phyloP scores from a whole-genome alignment of 1,284 basidiomycete species.

The Fistulina hepatica region DNA sequence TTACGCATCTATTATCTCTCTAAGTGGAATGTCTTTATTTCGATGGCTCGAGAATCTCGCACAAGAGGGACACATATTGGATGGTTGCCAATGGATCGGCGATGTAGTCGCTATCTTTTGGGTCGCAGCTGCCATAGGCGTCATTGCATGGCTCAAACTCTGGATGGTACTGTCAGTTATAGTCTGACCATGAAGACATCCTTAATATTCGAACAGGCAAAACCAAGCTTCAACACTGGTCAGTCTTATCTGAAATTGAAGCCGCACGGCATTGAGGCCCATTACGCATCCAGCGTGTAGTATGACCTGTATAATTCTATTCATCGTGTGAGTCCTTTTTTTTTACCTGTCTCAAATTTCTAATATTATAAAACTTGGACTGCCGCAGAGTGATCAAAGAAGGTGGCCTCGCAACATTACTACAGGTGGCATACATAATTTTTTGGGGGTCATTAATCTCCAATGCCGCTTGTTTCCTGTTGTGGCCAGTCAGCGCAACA shows the following conservation, averaged over 20 bases:
- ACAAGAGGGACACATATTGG: not conserved
- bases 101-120: conserved; percentile 63
- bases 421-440: conserved; percentile 72
- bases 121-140: conserved; percentile 76
- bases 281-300: conserved; percentile 55
- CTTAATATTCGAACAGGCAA: conserved; percentile 30
- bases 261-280: conserved; percentile 1
- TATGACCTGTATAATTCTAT: conserved; percentile 82
- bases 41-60: conserved; percentile 63
- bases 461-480: conserved; percentile 71
- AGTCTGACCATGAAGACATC: conserved; percentile 1
- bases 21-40: conserved; percentile 68
- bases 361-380: conserved; percentile 9
- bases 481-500: conserved; percentile 83
- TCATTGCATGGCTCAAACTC: conserved; percentile 79
- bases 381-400: conserved; percentile 72
- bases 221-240: conserved; percentile 89
- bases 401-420: conserved; percentile 66
- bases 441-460: conserved; percentile 67
- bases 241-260: not conserved
- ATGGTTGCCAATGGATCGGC: conserved; percentile 57
- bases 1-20: conserved; percentile 64
- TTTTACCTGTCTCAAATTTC: not conserved
- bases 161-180: conserved; percentile 49
- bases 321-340: conserved; percentile 57